A percentile compares a stretch with the other conserved stretches of the same genome.
phyloP scores from a whole-genome alignment of 1,139 yeast species.

The Williopsis jadinii region DNA sequence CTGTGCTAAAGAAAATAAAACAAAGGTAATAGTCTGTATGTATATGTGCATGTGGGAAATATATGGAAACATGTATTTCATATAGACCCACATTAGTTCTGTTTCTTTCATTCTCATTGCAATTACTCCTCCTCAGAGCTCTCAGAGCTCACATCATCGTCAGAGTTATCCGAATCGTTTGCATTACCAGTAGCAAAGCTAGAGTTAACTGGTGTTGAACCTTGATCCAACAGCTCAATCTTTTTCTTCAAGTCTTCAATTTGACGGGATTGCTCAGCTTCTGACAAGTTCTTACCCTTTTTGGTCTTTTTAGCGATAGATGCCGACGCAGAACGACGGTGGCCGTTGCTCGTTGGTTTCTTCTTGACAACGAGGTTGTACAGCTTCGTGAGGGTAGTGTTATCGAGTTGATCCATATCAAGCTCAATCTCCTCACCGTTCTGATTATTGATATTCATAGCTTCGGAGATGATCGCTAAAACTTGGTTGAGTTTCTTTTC shows the following conservation, averaged over 20 bases:
- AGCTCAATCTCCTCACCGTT: constrained; percentile 82
- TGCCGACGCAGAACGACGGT: constrained; percentile 9
- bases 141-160: constrained; percentile 42
- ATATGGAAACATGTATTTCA: no score
- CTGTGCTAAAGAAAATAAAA: no score
- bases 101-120: no score
- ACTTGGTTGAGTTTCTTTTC: constrained; percentile 82
- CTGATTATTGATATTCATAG: constrained; percentile 71
- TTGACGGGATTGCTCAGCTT: constrained; percentile 69
- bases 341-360: constrained; percentile 17
- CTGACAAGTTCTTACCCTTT: constrained; percentile 38
- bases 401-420: constrained; percentile 91
- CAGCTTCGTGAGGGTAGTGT: constrained; percentile 71
- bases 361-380: constrained; percentile 45
- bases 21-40: no score
- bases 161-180: constrained; percentile 28
- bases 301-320: constrained; percentile 15
- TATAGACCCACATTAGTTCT: no score
- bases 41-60: no score
- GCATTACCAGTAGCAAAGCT: constrained; percentile 25
- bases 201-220: constrained; percentile 19
- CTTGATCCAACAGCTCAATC: constrained; percentile 63
- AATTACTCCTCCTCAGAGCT: constrained; percentile 59
- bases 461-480: constrained; percentile 78
- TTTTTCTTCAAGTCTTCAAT: constrained; percentile 81